phyloP scores from a whole-genome alignment of 768 basidiomycete species.

The Clitopilus hobsonii region DNA sequence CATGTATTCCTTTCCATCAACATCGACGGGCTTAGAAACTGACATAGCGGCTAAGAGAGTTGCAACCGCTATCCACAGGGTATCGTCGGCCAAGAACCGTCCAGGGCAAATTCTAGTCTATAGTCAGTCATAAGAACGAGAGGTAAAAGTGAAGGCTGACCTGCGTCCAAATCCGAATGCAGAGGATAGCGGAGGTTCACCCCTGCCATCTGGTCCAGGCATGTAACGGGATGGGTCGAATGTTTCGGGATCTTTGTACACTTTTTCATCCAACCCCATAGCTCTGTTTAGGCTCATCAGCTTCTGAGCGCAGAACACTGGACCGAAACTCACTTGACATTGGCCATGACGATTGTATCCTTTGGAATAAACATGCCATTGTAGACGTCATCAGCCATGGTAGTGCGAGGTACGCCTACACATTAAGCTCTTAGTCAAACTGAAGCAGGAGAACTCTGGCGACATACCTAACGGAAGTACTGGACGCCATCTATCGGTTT shows the following conservation, averaged over 20 bases:
- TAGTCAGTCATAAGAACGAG: neutral
- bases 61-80: constrained; percentile 8
- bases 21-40: constrained; percentile 3
- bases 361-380: constrained; percentile 34
- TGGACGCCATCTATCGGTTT: neutral
- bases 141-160: neutral
- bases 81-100: neutral
- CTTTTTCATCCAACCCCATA: constrained; percentile 29
- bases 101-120: neutral
- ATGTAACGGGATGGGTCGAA: constrained; percentile 40
- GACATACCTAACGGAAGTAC: constrained; percentile 1
- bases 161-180: neutral
- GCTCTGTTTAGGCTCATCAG: constrained; percentile 21
- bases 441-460: constrained; percentile 8
- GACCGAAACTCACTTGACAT: constrained; percentile 27
- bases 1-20: constrained; percentile 2
- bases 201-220: constrained; percentile 11
- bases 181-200: constrained; percentile 7
- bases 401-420: constrained; percentile 23
- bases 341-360: constrained; percentile 34
- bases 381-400: constrained; percentile 34
- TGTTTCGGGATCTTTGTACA: constrained; percentile 32
- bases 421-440: neutral
- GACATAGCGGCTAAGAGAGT: neutral
- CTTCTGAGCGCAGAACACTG: neutral